phyloP scores from a whole-genome alignment of 2,329 filamentous ascomycete species.

The Sclerotinia trifoliorum region DNA sequence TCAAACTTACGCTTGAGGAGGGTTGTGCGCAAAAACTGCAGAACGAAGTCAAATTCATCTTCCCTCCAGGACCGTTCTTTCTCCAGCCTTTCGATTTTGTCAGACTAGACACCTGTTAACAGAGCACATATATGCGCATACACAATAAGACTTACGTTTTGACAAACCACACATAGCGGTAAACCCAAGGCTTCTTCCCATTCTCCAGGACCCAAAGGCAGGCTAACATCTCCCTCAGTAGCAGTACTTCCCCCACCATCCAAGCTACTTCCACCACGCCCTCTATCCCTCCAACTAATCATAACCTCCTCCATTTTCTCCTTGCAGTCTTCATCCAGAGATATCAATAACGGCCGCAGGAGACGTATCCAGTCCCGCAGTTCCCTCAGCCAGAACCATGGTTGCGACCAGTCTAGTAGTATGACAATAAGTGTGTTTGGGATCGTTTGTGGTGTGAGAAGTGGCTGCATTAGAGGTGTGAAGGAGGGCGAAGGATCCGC shows the following conservation, averaged over 20 bases:
- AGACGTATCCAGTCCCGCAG: conserved; percentile 87
- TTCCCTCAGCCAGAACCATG: conserved; percentile 88
- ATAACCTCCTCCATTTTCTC: conserved; percentile 85
- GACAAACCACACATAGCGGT: conserved; percentile 90
- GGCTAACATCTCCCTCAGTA: conserved; percentile 65
- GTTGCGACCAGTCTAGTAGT: conserved; percentile 92
- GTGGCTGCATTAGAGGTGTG: conserved; percentile 75
- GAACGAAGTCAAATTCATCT: conserved; percentile 91
- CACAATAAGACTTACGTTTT: conserved; percentile 63
- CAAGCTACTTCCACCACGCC: conserved; percentile 62
- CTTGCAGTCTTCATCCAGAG: conserved; percentile 72
- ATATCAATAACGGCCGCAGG: conserved; percentile 72
- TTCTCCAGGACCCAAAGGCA: conserved; percentile 83
- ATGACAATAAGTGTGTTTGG: conserved; percentile 85
- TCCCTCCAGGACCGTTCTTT: conserved; percentile 92
- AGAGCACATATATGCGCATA: neutral
- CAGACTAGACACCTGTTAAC: conserved; percentile 29
- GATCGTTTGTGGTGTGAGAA: conserved; percentile 79
- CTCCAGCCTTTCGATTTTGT: conserved; percentile 72
- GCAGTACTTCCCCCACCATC: conserved; percentile 57
- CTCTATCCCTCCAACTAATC: conserved; percentile 73
- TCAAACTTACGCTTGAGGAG: conserved; percentile 71
- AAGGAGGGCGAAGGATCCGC: conserved; percentile 83
- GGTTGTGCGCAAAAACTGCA: conserved; percentile 88
- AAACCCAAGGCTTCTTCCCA: conserved; percentile 89